Evolutionary conservation across 495 filamentous ascomycete species (phyloP), one percentile per base, ranked within the genome.

Genomic region (Haplographium delicatum): DNA sequence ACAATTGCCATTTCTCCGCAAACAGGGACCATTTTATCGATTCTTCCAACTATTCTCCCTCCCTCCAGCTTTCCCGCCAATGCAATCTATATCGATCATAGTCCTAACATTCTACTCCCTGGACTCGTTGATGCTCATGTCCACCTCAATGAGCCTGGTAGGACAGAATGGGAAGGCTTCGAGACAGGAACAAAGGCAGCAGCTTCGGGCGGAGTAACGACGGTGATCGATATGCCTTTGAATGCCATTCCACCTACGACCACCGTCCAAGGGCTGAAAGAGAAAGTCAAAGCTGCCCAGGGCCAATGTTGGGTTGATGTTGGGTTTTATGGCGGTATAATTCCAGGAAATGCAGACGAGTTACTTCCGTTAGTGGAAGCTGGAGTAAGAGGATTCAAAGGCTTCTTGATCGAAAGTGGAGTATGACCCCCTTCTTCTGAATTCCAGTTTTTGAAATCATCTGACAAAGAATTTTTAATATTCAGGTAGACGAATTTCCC

Each of bases 161-260:
- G 93, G 18, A 97, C 93, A 31, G 93, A 98, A 81, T 98, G 93
- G 93, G 93, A 98, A 62, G 93, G 93, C 20, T 98, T 98, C 76
- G 82, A 83, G 67, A 94, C 89, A 2, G 93, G 93, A 35, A 97
- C 93, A 23, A 78, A 84, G 64, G 93, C 93, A 20, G 93, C 93
- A 8, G 93, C 93, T 43, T 95, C 91, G 64, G 93, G 93, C 16
- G 93, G 93, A 51, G 93, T 97, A 41, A 98, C 93, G n/a, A 96
- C 93, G 3, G 88, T 98, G 22, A 75, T 98, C 61, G 93, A 98
- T 68, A 98, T 98, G 93, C 93, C 93, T 38, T 69, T 98, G 51
- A 98, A 98, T 69, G 90, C 93, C 48, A 94, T 98, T 51, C 93
- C 93, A 2, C 93, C 93, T 0, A 98, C 93, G 5, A 97, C 91